Conservation (phyloP, 345 rosid species). For the Lumnitzera racemosa region DNA sequence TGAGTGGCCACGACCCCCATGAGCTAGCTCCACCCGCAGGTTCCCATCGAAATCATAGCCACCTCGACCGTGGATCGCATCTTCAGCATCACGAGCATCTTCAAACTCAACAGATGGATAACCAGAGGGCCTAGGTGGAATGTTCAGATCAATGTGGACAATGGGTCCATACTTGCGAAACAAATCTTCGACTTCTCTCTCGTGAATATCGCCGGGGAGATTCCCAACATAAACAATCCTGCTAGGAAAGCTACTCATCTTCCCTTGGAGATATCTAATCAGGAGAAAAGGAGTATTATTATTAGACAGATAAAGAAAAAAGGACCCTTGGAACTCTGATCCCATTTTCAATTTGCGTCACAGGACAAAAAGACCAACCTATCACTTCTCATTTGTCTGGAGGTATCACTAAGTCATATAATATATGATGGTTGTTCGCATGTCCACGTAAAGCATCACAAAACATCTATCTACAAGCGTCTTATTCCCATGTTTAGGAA, state of each 20-base stretch:
- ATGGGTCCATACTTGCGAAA: conserved; percentile 96
- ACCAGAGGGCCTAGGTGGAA: conserved; percentile 99
- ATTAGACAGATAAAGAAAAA: background rate
- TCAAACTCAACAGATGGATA: conserved; percentile 99
- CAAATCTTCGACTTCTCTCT: conserved; percentile 96
- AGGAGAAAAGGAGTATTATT: background rate
- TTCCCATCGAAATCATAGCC: conserved; percentile 94
- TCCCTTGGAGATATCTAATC: conserved; percentile 8
- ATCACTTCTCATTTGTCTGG: no score
- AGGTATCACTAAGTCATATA: no score
- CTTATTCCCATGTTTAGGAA: no score
- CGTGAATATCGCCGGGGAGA: conserved; percentile 93
- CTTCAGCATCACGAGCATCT: conserved; percentile 95
- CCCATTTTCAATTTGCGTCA: no score
- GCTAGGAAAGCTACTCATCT: conserved; percentile 80
- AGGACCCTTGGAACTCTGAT: conserved; percentile 2
- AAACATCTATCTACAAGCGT: no score
- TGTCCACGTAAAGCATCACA: no score
- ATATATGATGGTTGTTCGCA: no score
- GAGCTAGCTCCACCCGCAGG: conserved; percentile 96
- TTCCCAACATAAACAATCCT: conserved; percentile 93
- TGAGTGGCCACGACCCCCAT: conserved; percentile 84
- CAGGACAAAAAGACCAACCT: no score
- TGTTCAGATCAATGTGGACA: conserved; percentile 80
- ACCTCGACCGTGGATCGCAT: conserved; percentile 93